Evolutionary conservation across 73 alveolate genomes (phyloP), one percentile per base, ranked within the genome.

Genomic region (Tetrahymena elliotti): DNA sequence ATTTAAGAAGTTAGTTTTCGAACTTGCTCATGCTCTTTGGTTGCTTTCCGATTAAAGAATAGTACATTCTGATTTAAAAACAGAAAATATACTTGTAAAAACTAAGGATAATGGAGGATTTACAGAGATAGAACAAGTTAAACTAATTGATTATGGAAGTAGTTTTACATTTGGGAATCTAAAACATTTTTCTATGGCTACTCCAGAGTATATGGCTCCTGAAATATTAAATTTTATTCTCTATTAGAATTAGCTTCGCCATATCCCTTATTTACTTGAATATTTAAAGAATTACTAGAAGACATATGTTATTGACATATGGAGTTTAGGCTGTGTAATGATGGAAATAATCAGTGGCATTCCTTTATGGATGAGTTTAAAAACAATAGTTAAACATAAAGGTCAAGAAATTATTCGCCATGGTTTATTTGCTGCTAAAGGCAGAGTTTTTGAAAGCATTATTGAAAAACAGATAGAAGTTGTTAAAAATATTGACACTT

Each of bases 131-230:
- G 93, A 94, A 6, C 47, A 84, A 88, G 93, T 94, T 13, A 94
- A 94, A 88, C 92, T 94, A 47, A 94, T 94, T 22, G 96, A 94
- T 94, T 94, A 94, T 52, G 96, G 96, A 13, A 94, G 96, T 38
- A 94, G 96, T 39, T 94, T 94, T 24, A 94, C 96, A 11, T 94
- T 94, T 92, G 96, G 93, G 35, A 94, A 94, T 52, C 47, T 94
- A 36, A 94, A 94, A 92, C 82, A 94, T n/a, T 94, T 94, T 34
- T 94, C 96, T 22, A 94, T 94, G 96, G 96, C 96, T 22, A 94
- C 96, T 31, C 96, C 96, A 35, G 96, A 94, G 95, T 94, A 94
- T 33, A 94, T 94, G 96, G 93, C 95, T 53, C 96, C 96, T 5
- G 96, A 94, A 53, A 94, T 94, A 33, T 92, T 94, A 15, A 94